These are phyloP conservation scores for Lactarius quietus DNA, from an alignment of 768 basidiomycete genomes.

Conservation along the genomic window DNA sequence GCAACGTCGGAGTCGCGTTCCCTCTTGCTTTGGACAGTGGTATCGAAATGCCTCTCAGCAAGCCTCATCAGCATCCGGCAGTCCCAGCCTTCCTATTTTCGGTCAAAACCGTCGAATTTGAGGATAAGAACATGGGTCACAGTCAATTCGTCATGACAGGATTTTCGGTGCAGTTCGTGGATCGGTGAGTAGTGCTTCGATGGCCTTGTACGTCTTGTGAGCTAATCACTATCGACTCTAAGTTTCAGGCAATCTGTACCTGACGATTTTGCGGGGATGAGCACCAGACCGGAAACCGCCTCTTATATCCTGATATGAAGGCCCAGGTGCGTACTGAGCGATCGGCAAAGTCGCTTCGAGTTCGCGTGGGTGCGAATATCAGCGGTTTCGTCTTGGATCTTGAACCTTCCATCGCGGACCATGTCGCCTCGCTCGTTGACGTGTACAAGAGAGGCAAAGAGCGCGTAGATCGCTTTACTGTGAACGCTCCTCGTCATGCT, in stretches of 20 bases:
- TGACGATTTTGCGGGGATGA: slow-evolving; percentile 67
- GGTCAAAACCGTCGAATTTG: slow-evolving; percentile 70
- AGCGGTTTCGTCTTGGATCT: slow-evolving; percentile 84
- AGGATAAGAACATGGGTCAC: slow-evolving; percentile 68
- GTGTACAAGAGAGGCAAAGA: slow-evolving; percentile 82
- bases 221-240: slow-evolving; percentile 12
- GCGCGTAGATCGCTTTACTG: slow-evolving; percentile 63
- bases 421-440: slow-evolving; percentile 76
- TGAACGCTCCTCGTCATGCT: slow-evolving; percentile 48
- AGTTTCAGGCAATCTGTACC: slow-evolving; percentile 77
- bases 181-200: slow-evolving; percentile 47
- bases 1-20: slow-evolving; percentile 85
- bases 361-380: slow-evolving; percentile 66
- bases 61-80: slow-evolving; percentile 39
- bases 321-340: slow-evolving; percentile 63
- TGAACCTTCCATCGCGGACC: slow-evolving; percentile 75
- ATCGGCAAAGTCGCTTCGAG: slow-evolving; percentile 45
- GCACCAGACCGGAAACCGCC: slow-evolving; percentile 65
- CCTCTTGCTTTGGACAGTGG: slow-evolving; percentile 67
- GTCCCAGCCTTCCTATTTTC: slow-evolving; percentile 86
- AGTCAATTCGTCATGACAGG: slow-evolving; percentile 70
- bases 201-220: neutral
- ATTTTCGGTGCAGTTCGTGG: slow-evolving; percentile 83
- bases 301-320: slow-evolving; percentile 78
- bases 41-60: slow-evolving; percentile 46